Evolutionary conservation across 2,329 filamentous ascomycete species (phyloP).

Genomic region (Claviceps sp.): DNA sequence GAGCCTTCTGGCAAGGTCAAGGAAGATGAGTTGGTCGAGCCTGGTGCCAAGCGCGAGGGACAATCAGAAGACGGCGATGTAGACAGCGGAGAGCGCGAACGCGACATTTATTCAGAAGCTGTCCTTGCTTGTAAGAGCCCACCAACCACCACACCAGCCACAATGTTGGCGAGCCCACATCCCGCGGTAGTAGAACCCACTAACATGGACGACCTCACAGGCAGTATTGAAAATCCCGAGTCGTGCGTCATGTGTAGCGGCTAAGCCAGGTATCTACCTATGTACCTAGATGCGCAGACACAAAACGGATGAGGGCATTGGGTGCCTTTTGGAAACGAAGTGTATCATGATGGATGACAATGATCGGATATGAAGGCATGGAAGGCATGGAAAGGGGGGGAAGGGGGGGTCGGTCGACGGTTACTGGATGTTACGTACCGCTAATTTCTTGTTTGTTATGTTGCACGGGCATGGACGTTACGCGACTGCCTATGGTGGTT

Average conservation of each 20-base stretch:
- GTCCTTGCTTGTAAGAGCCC: constrained; percentile 63
- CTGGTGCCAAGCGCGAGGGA: constrained; percentile 32
- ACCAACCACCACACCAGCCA: neutral
- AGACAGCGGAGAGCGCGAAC: constrained; percentile 62
- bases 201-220: constrained; percentile 24
- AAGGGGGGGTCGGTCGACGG: neutral
- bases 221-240: constrained; percentile 95
- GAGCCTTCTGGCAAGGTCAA: constrained; percentile 52
- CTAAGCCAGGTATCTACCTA: constrained; percentile 29
- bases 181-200: no score
- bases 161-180: no score
- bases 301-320: neutral
- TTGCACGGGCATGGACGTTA: neutral
- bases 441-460: constrained; percentile 11
- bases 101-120: constrained; percentile 90
- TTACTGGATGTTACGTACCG: neutral
- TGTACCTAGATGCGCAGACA: constrained; percentile 7
- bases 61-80: constrained; percentile 64
- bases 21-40: constrained; percentile 50
- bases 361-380: constrained; percentile 16
- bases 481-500: neutral
- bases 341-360: constrained; percentile 19
- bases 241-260: constrained; percentile 95
- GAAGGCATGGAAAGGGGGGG: constrained; percentile 2
- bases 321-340: neutral